Evolutionary conservation across 176 grass and related monocot genomes (phyloP).

Genomic region (Oryza meridionalis): DNA sequence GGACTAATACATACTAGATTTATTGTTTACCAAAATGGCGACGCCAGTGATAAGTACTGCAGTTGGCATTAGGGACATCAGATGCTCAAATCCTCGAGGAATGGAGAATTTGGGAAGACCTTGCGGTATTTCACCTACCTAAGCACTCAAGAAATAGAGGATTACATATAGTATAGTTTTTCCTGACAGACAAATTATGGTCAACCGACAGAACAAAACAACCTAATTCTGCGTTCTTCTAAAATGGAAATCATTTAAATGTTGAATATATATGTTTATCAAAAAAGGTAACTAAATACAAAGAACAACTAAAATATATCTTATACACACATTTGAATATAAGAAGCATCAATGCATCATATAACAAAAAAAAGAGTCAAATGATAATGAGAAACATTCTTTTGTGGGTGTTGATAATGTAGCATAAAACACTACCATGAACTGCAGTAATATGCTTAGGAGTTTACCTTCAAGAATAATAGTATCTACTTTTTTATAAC

Average conservation of each 20-base stretch:
- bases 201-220: not conserved
- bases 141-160: conserved; percentile 26
- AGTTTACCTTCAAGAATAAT: too few relatives aligned
- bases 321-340: not conserved
- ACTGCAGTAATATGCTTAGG: too few relatives aligned
- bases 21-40: conserved; percentile 81
- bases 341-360: not conserved
- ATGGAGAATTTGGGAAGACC: conserved; percentile 86
- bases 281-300: not conserved
- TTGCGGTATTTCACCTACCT: conserved; percentile 98
- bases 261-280: not conserved
- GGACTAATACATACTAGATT: not conserved
- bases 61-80: conserved; percentile 70
- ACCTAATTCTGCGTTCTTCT: not conserved
- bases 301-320: not conserved
- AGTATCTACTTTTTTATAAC: too few relatives aligned
- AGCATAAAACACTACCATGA: too few relatives aligned
- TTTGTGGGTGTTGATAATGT: too few relatives aligned
- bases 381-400: not conserved
- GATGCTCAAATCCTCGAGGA: conserved; percentile 84
- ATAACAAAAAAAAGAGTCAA: not conserved
- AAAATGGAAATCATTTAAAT: conserved; percentile 6
- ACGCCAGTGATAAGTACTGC: conserved; percentile 95
- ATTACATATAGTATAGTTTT: conserved; percentile 17
- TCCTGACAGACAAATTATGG: conserved; percentile 27